Evolutionary conservation across 1,284 basidiomycete species (phyloP), one percentile per base, ranked within the genome.

Genomic region (Rhodotorula sp.): DNA sequence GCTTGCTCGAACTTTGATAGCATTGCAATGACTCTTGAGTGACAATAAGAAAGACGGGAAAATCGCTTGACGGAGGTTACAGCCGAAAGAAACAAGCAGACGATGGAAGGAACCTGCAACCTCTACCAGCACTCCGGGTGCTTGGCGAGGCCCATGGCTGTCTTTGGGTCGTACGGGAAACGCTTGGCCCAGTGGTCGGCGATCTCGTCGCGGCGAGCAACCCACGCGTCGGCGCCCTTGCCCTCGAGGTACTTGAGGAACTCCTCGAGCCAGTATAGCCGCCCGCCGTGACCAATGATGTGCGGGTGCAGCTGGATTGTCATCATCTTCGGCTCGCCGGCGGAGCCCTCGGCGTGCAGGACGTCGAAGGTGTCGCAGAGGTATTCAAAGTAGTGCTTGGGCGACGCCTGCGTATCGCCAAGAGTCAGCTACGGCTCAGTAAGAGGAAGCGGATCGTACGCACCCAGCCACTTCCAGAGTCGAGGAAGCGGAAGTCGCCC

Each of bases 261-360:
- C 56, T 78, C 76, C 68, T 81, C 79, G 52, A 84, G 66, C 7
- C 79, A 82, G 13, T 77, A 73, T 42, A 82, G 78, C 5, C 83
- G 72, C 0, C 81, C 83, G 1, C 82, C 81, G 44, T 82, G 76
- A n/a, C 83, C 83, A 1, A 83, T 76, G 4, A 83, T 76, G 23
- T 82, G 76, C 61, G 80, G 80, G 70, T 84, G 83, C 46, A 84
- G 72, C 23, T 81, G 82, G 25, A 84, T 73, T 41, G 79, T 79
- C 80, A 84, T 80, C 82, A 83, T 83, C 77, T 82, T 82, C 4
- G 82, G 80, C 23, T 77, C 72, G 10, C 78, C 80, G 9, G 72
- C 70, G 42, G 71, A 63, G 0, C 80, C 80, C 67, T 83, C 82
- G 4, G 65, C 70, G 55, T 81, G 79, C 4, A 83, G 77, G 34